A percentile compares a stretch with the other conserved stretches of the same genome.
Conservation (phyloP, 2,329 filamentous ascomycete species). For the Ilyonectria mors-panacis region DNA sequence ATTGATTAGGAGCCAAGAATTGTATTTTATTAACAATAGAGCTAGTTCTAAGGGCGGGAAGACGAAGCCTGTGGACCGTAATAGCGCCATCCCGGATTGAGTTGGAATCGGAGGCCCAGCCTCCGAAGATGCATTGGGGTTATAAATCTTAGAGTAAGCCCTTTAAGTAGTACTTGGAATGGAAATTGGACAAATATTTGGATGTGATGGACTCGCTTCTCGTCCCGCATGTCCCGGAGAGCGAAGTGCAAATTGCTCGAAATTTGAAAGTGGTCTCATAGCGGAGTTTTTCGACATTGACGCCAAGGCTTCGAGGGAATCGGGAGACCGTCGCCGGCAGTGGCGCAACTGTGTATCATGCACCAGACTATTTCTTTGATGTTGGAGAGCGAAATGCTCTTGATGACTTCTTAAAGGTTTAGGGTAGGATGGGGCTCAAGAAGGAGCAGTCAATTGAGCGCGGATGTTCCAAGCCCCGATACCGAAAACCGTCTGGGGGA, state of each 20-base stretch:
- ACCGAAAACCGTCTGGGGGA: no score
- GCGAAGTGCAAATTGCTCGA: not conserved
- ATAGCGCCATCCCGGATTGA: slow-evolving; percentile 12
- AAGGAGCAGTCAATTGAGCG: no score
- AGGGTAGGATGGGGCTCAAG: no score
- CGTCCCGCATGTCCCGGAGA: not conserved
- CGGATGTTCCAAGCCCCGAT: no score
- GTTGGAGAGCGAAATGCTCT: no score
- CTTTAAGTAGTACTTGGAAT: not conserved
- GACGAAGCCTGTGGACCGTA: not conserved
- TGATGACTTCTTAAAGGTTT: no score
- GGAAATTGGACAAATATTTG: not conserved
- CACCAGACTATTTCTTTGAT: no score
- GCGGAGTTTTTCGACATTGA: no score
- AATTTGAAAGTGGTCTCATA: no score
- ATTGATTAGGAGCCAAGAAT: not conserved
- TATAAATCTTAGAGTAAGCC: not conserved
- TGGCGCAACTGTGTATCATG: no score
- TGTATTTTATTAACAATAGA: not conserved
- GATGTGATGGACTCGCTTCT: not conserved
- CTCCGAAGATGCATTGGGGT: slow-evolving; percentile 35
- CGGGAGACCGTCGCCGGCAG: no score
- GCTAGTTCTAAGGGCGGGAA: not conserved
- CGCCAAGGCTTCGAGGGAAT: no score
- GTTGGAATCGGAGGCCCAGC: slow-evolving; percentile 32